phyloP scores from a whole-genome alignment of 805 yeast species.

The Nakazawaea molendinolei region DNA sequence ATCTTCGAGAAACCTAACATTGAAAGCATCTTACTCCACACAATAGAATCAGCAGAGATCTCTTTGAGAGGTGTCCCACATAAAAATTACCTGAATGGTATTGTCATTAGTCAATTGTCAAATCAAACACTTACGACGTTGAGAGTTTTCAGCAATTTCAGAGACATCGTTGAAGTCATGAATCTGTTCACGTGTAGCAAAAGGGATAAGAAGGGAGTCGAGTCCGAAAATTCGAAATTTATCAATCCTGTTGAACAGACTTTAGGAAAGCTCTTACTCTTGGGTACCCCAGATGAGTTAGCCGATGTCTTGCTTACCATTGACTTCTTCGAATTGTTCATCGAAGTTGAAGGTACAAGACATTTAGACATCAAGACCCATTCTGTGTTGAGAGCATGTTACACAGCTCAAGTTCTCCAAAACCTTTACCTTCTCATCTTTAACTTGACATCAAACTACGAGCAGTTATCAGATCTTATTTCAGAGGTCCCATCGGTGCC shows the following conservation, averaged over 20 bases:
- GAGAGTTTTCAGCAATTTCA: slow-evolving; percentile 34
- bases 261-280: slow-evolving; percentile 19
- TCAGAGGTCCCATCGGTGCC: background rate
- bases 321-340: slow-evolving; percentile 50
- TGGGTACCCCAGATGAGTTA: slow-evolving; percentile 5
- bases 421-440: slow-evolving; percentile 20
- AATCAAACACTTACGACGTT: slow-evolving; percentile 55
- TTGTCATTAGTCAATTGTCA: slow-evolving; percentile 51
- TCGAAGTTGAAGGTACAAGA: slow-evolving; percentile 42
- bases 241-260: slow-evolving; percentile 9
- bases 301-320: slow-evolving; percentile 11
- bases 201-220: slow-evolving; percentile 4
- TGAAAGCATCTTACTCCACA: slow-evolving; percentile 34
- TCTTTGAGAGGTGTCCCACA: slow-evolving; percentile 47
- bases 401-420: slow-evolving; percentile 47
- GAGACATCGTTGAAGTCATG: slow-evolving; percentile 30
- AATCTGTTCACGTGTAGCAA: slow-evolving; percentile 17
- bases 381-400: slow-evolving; percentile 41
- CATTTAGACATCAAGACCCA: slow-evolving; percentile 38
- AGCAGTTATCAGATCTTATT: background rate
- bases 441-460: slow-evolving; percentile 16
- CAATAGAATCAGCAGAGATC: slow-evolving; percentile 61
- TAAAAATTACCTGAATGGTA: slow-evolving; percentile 20
- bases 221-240: background rate
- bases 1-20: slow-evolving; percentile 8